Percentiles rank a stretch among this genome's conserved stretches.
These are phyloP conservation scores for Gynandropsis gynandra DNA, from an alignment of 345 rosid genomes.

Conservation along the genomic window DNA sequence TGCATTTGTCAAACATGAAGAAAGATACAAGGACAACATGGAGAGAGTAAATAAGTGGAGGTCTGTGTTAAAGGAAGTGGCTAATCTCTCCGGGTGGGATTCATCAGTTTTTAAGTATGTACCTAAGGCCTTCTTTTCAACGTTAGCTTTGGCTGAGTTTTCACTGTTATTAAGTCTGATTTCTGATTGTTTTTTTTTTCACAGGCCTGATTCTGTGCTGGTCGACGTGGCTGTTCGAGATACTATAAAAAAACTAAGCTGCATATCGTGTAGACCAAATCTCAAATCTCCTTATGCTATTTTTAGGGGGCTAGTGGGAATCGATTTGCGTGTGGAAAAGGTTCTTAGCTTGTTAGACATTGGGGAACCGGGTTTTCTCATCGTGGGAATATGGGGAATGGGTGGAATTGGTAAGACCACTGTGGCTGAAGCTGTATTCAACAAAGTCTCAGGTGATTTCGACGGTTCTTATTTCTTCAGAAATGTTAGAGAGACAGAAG, in stretches of 20 bases:
- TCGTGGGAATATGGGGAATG: slow-evolving; percentile 32
- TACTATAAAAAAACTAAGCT: slow-evolving; percentile 6
- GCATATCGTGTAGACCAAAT: not conserved
- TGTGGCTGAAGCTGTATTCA: slow-evolving; percentile 26
- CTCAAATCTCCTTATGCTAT: no score
- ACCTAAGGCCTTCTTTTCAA: no score
- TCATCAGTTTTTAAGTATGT: no score
- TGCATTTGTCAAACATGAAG: no score
- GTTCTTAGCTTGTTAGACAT: not conserved
- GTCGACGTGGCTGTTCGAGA: slow-evolving; percentile 2
- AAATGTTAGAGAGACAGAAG: slow-evolving; percentile 23
- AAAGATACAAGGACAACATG: no score
- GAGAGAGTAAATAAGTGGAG: no score
- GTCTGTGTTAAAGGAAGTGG: no score
- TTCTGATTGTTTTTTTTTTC: not conserved
- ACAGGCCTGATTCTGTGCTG: slow-evolving; percentile 18
- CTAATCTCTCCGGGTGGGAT: no score
- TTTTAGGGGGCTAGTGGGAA: slow-evolving; percentile 11
- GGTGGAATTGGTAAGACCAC: no score
- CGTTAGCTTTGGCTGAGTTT: no score
- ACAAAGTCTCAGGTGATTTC: slow-evolving; percentile 21
- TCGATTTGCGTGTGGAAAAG: slow-evolving; percentile 2
- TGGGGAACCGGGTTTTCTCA: not conserved
- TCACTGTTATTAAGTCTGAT: no score
- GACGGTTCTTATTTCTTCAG: slow-evolving; percentile 25